Base-by-base conservation (phyloP, 2,329 filamentous ascomycete genomes). In the Nothophaeocryptopus gaeumannii region DNA sequence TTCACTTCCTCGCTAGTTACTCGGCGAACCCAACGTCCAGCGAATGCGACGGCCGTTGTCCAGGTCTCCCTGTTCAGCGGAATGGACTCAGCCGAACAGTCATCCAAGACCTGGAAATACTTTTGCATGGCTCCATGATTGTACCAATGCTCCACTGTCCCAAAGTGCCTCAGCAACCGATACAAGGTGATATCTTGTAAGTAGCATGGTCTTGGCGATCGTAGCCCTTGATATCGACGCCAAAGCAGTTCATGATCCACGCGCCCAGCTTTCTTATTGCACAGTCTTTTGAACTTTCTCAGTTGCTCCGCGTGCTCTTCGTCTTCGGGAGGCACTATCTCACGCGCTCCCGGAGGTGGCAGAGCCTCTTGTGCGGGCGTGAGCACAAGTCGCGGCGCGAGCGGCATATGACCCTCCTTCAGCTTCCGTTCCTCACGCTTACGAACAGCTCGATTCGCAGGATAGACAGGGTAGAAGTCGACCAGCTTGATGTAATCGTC, bases 41-140 rank as follows among this genome's bases (percentile, higher is more conserved):
- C 86, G 62, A 95, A 86, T 14, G 86, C 80, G 44, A 96, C 82
- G 33, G 90, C 91, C 34, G 82, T 83, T 54, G 88, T 96, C 91
- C 91, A 99, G 64, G 96, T 83, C 0, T 76, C 71, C 5, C 71
- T 73, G 1, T 76, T 80, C 47, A 97, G 73, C 0, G 84, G 79
- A 38, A 95, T 81, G 2, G 83, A 81, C n/a, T 83, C 80, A 45
- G 77, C 77, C 61, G 88, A 86, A 72, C 95, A 85, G 62, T 99
- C 92, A 55, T 91, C 84, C 13, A 97, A 77, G 16, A 96, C 74
- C 5, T 84, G 82, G 55, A 96, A 85, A 70, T 92, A 97, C 47
- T 88, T 85, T 61, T 88, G 75, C 86, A 90, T 95, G 39, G 82
- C 78, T 12, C 78, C 44, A 42, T 78, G 72, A 50, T 81, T 79